phyloP scores from a whole-genome alignment of 1,139 yeast species.

The Nakaseomyces uthaithaninus region DNA sequence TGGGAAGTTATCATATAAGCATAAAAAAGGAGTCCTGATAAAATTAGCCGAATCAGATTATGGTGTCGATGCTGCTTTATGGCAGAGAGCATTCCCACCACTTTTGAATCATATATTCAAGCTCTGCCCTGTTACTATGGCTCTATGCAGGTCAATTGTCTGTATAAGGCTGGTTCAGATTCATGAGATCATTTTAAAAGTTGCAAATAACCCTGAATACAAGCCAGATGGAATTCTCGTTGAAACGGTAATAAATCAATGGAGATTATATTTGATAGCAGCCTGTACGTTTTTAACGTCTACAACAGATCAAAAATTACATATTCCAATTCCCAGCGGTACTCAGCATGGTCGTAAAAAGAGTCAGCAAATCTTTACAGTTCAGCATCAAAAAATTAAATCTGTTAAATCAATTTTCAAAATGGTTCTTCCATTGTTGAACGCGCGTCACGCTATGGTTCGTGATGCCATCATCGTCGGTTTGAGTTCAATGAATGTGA shows the following conservation, averaged over 20 bases:
- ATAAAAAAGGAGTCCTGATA: constrained; percentile 53
- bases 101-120: constrained; percentile 66
- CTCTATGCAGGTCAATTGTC: constrained; percentile 85
- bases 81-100: constrained; percentile 84
- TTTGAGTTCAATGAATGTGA: constrained; percentile 79
- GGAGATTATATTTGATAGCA: constrained; percentile 81
- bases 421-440: constrained; percentile 76
- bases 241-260: constrained; percentile 71
- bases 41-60: constrained; percentile 82
- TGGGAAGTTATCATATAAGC: constrained; percentile 51
- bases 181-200: constrained; percentile 67
- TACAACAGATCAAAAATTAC: constrained; percentile 74
- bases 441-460: constrained; percentile 60
- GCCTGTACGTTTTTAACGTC: constrained; percentile 90
- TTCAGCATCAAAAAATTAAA: constrained; percentile 85
- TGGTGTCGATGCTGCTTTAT: constrained; percentile 90
- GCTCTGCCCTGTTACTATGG: constrained; percentile 87
- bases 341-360: constrained; percentile 42
- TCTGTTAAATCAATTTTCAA: constrained; percentile 86
- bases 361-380: constrained; percentile 66
- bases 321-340: constrained; percentile 39
- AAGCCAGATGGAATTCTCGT: constrained; percentile 44
- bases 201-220: constrained; percentile 41
- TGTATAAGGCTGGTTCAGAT: constrained; percentile 83
- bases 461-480: constrained; percentile 85